phyloP scores from a whole-genome alignment of 257 asterid genomes.

The Solanum bulbocastanum region DNA sequence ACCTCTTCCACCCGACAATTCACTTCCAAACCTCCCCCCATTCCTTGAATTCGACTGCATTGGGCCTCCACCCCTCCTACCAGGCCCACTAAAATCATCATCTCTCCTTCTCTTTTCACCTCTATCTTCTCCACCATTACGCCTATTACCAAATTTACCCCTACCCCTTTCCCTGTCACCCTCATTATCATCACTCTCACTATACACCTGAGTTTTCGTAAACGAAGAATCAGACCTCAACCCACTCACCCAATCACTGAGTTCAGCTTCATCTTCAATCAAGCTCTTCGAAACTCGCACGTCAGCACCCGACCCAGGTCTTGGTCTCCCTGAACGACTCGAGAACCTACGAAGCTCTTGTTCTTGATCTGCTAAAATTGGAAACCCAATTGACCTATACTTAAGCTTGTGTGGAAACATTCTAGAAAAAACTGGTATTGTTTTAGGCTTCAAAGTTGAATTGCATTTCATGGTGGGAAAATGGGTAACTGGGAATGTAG shows the following conservation, averaged over 20 bases:
- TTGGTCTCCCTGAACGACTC: constrained; percentile 26
- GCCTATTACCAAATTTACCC: constrained; percentile 14
- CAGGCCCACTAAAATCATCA: constrained; percentile 5
- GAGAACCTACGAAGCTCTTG: constrained; percentile 21
- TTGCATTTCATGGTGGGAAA: constrained; percentile 17
- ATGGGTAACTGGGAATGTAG: constrained; percentile 9
- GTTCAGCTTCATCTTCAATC: constrained; percentile 92
- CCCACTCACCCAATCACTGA: constrained; percentile 89
- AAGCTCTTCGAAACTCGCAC: constrained; percentile 47
- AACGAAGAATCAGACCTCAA: constrained; percentile 51
- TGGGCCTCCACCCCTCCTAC: constrained; percentile 7
- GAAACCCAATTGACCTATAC: constrained; percentile 23
- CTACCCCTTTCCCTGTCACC: neutral
- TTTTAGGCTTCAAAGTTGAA: constrained; percentile 4
- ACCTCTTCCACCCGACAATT: neutral
- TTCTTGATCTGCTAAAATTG: constrained; percentile 2
- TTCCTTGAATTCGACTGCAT: neutral
- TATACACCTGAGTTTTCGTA: constrained; percentile 42
- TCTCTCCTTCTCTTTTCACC: constrained; percentile 25
- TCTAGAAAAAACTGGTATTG: constrained; percentile 43
- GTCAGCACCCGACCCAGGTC: constrained; percentile 23
- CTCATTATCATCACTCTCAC: constrained; percentile 58
- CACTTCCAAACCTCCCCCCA: constrained; percentile 6
- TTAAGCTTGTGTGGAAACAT: constrained; percentile 52
- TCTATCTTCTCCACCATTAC: constrained; percentile 11